Evolutionary conservation across 257 asterid genomes (phyloP).

Genomic region (Penstemon newberryi): DNA sequence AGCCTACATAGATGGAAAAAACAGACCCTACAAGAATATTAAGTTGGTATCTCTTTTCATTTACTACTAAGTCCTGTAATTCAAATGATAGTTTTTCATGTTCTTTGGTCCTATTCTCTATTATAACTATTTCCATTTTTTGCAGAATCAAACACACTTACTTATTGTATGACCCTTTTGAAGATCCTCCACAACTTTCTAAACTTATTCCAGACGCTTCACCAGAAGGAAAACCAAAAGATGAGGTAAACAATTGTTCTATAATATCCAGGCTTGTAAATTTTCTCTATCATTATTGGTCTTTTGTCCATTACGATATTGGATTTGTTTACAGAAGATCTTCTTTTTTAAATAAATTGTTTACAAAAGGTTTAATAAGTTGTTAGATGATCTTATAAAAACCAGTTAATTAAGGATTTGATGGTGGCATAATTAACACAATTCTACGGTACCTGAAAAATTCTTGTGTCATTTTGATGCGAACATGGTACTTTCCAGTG

Average conservation of each 20-base stretch:
- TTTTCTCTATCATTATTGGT: not conserved
- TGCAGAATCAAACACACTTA: constrained; percentile 90
- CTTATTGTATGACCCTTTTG: constrained; percentile 89
- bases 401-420: constrained; percentile 11
- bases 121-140: constrained; percentile 22
- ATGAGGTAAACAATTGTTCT: constrained; percentile 49
- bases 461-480: not conserved
- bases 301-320: constrained; percentile 11
- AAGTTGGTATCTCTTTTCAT: constrained; percentile 45
- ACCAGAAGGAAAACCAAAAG: constrained; percentile 96
- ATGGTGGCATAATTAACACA: not conserved
- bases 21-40: constrained; percentile 81
- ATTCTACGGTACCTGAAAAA: constrained; percentile 16
- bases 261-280: too few species aligned
- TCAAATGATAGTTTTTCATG: not conserved
- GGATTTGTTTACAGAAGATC: not conserved
- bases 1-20: constrained; percentile 76
- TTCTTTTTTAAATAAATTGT: too few species aligned
- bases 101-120: constrained; percentile 13
- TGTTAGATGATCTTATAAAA: constrained; percentile 12
- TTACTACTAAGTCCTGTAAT: constrained; percentile 17
- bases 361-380: not conserved
- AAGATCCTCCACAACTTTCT: constrained; percentile 74
- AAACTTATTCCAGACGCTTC: constrained; percentile 87
- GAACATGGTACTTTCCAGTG: too few species aligned